Percentiles rank a stretch among this genome's conserved stretches.
These are phyloP conservation scores for Hyphopichia burtonii DNA, from an alignment of 1,139 yeast genomes.

Conservation along the genomic window DNA sequence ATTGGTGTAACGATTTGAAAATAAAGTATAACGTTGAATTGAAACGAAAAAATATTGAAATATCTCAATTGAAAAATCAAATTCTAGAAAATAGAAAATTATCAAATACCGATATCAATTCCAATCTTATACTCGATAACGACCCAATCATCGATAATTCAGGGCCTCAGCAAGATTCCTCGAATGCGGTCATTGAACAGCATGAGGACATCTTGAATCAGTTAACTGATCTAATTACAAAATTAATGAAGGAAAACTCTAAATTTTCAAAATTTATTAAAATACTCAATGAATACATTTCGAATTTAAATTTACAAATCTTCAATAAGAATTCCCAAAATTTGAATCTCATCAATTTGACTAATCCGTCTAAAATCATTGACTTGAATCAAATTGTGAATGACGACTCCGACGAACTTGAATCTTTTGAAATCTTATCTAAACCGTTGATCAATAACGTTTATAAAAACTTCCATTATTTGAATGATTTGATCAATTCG, in stretches of 20 bases:
- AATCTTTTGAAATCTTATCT: slow-evolving; percentile 35
- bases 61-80: slow-evolving; percentile 39
- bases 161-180: too few relatives aligned
- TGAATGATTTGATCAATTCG: slow-evolving; percentile 17
- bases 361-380: slow-evolving; percentile 36
- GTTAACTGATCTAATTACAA: slow-evolving; percentile 38
- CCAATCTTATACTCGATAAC: slow-evolving; percentile 32
- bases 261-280: slow-evolving; percentile 35
- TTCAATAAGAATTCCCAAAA: slow-evolving; percentile 16
- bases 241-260: slow-evolving; percentile 39
- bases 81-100: slow-evolving; percentile 35
- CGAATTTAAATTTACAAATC: slow-evolving; percentile 22
- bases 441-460: slow-evolving; percentile 34
- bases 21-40: slow-evolving; percentile 42
- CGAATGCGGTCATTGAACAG: slow-evolving; percentile 30
- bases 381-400: slow-evolving; percentile 24
- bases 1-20: slow-evolving; percentile 31
- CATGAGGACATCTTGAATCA: slow-evolving; percentile 38
- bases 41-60: slow-evolving; percentile 34
- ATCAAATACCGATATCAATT: slow-evolving; percentile 18
- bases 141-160: slow-evolving; percentile 33
- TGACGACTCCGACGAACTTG: slow-evolving; percentile 30
- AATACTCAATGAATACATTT: slow-evolving; percentile 29
- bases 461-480: slow-evolving; percentile 28
- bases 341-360: slow-evolving; percentile 14